Percentiles rank a stretch among this genome's conserved stretches.
Conservation (phyloP, 495 filamentous ascomycete genomes). For the Lepraria neglecta region DNA sequence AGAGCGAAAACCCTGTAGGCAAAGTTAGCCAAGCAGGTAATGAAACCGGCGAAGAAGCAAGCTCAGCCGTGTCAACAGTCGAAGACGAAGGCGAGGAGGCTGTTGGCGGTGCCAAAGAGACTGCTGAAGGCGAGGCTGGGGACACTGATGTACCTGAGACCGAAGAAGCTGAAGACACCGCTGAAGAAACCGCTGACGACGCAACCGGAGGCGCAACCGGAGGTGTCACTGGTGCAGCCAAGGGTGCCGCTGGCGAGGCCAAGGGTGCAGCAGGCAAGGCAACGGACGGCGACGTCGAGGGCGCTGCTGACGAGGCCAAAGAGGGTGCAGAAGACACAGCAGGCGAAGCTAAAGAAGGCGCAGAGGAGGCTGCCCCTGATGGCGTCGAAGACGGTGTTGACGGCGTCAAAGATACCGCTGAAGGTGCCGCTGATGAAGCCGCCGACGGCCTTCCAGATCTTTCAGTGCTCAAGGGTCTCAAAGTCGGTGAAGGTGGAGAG, state of each 20-base stretch:
- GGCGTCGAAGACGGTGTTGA: conserved; percentile 33
- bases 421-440: conserved; percentile 32
- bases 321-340: conserved; percentile 30
- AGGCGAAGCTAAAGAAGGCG: conserved; percentile 19
- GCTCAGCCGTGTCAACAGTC: conserved; percentile 26
- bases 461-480: conserved; percentile 60
- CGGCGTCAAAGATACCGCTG: conserved; percentile 33
- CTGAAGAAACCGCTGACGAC: conserved; percentile 18
- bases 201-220: conserved; percentile 31
- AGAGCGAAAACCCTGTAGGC: conserved; percentile 27
- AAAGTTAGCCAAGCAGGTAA: conserved; percentile 30
- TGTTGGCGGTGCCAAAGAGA: conserved; percentile 27
- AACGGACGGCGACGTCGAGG: conserved; percentile 32
- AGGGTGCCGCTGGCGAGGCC: conserved; percentile 28
- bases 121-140: conserved; percentile 31
- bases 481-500: conserved; percentile 46
- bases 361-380: conserved; percentile 24
- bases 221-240: conserved; percentile 24
- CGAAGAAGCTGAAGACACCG: conserved; percentile 29
- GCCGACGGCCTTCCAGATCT: conserved; percentile 45
- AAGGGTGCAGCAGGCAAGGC: conserved; percentile 28
- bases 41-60: conserved; percentile 33
- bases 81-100: conserved; percentile 33
- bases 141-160: conserved; percentile 33
- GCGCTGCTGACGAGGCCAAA: conserved; percentile 31